phyloP scores from a whole-genome alignment of 1,284 basidiomycete species.

The Cutaneotrichosporon cyanovorans region DNA sequence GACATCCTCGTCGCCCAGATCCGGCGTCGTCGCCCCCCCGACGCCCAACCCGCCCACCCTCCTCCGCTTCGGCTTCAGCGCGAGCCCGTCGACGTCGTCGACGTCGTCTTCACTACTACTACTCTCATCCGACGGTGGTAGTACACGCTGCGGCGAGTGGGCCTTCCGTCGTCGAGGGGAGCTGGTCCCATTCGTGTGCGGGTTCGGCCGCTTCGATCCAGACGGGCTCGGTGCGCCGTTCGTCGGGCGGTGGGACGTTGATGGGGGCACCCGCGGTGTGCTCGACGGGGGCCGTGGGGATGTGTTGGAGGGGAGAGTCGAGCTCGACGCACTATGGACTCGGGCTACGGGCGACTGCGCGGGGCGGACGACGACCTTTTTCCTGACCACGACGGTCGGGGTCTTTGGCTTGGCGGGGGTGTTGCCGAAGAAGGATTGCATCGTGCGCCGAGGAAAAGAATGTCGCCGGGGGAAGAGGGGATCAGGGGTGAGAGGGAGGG shows the following conservation, averaged over 20 bases:
- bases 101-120: slow-evolving; percentile 18
- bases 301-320: not conserved
- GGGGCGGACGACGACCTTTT: slow-evolving; percentile 8
- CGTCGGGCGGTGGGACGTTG: too few species aligned
- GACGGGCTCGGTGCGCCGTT: too few species aligned
- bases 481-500: too few species aligned
- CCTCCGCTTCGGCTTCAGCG: slow-evolving; percentile 15
- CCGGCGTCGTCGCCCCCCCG: slow-evolving; percentile 3
- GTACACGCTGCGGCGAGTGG: slow-evolving; percentile 13
- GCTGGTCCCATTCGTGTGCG: not conserved
- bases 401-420: slow-evolving; percentile 12
- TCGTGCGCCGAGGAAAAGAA: not conserved
- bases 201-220: not conserved
- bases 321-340: not conserved
- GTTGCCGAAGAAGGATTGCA: slow-evolving; percentile 31
- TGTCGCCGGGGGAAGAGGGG: not conserved
- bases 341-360: slow-evolving; percentile 13
- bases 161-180: slow-evolving; percentile 3
- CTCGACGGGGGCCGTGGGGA: slow-evolving; percentile 1
- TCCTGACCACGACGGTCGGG: slow-evolving; percentile 22
- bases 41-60: slow-evolving; percentile 7
- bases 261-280: too few species aligned
- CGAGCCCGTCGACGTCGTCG: too few species aligned
- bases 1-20: slow-evolving; percentile 15
- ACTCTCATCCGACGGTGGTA: slow-evolving; percentile 14